Conservation (phyloP, 2,329 filamentous ascomycete species). For the Pyrenochaeta sp. region DNA sequence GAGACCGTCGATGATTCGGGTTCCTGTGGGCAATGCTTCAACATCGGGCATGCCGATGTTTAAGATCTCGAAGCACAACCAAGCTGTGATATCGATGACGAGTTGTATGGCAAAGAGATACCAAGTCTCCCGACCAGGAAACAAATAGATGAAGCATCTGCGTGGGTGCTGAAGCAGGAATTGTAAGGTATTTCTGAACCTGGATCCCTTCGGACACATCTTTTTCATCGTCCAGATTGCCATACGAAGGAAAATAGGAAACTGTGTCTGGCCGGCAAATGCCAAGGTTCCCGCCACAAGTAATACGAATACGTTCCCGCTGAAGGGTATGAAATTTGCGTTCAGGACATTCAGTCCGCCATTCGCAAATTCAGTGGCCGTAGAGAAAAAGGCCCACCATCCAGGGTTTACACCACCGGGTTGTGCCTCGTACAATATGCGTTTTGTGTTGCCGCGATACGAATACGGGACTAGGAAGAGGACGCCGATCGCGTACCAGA, state of each 20-base stretch:
- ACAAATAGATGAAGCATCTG: constrained; percentile 71
- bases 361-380: constrained; percentile 63
- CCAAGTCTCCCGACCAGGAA: constrained; percentile 71
- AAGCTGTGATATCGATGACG: constrained; percentile 69
- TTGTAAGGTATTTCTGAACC: constrained; percentile 57
- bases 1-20: constrained; percentile 69
- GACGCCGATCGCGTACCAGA: constrained; percentile 54
- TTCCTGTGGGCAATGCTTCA: constrained; percentile 60
- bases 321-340: constrained; percentile 69
- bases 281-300: constrained; percentile 60
- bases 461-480: constrained; percentile 59
- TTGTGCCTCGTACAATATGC: constrained; percentile 51
- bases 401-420: constrained; percentile 41
- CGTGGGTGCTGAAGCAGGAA: constrained; percentile 71
- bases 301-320: constrained; percentile 56
- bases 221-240: constrained; percentile 66
- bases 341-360: constrained; percentile 65
- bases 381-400: constrained; percentile 50
- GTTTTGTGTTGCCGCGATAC: constrained; percentile 49
- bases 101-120: constrained; percentile 70
- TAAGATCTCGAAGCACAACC: constrained; percentile 71
- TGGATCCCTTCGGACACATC: constrained; percentile 49
- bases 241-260: constrained; percentile 66
- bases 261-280: constrained; percentile 64
- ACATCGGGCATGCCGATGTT: constrained; percentile 69